These are phyloP conservation scores for Staphylotrichum longicolle DNA, from an alignment of 495 filamentous ascomycete species.

Conservation along the genomic window DNA sequence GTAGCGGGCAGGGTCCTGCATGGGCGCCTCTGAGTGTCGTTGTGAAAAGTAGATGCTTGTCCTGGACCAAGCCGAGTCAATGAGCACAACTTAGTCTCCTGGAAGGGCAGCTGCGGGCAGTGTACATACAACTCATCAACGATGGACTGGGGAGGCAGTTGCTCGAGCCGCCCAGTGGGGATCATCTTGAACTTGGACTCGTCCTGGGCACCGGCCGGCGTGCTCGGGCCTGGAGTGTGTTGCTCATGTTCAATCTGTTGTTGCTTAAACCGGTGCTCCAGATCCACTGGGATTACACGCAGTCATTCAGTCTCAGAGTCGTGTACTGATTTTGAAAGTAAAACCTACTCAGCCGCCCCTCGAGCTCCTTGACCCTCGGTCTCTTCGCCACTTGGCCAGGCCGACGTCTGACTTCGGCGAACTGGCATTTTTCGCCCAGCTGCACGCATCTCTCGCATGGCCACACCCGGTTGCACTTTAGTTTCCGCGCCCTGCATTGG, in stretches of 20 bases:
- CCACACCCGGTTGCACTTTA: background rate
- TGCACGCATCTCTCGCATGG: background rate
- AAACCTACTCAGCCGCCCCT: background rate
- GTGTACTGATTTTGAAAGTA: background rate
- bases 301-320: background rate
- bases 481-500: background rate
- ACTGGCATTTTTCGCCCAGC: background rate
- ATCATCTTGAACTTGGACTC: background rate
- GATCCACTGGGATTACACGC: background rate
- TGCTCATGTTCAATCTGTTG: conserved; percentile 1
- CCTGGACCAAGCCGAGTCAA: background rate
- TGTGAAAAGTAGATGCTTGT: background rate
- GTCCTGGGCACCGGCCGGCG: background rate
- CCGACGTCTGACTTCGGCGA: background rate
- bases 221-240: background rate
- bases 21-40: background rate
- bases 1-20: background rate
- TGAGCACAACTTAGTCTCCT: background rate
- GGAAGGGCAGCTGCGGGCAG: background rate
- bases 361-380: background rate
- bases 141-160: background rate
- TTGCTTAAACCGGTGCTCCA: conserved; percentile 1
- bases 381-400: background rate
- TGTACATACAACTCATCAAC: background rate
- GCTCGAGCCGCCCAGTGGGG: background rate